Base-by-base conservation (phyloP, 495 filamentous ascomycete genomes). In the Chaetomium fimeti region DNA sequence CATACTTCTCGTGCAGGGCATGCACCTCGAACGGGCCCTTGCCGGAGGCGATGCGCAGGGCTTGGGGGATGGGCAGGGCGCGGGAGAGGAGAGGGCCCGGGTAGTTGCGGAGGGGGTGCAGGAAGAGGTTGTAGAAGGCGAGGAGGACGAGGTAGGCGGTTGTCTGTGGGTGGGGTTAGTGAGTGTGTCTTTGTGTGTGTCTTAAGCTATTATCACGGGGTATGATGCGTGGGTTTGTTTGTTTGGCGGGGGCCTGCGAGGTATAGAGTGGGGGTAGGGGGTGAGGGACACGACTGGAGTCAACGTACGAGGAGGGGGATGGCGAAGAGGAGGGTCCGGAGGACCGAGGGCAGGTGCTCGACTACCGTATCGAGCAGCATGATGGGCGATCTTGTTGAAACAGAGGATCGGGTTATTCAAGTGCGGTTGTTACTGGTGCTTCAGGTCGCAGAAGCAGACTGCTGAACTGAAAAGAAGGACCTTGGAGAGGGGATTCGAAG, bases 81-180 rank as follows among this genome's bases (percentile, higher is more conserved):
- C 80, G 73, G 62, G 76, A 75, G 22, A 75, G 62, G 15, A 75
- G 71, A 2, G 84, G 84, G 3, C 84, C 84, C 5, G 84, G 84
- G 63, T 75, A 82, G 20, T 66, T 65, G n/a, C 67, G 47, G 13
- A 87, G 76, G 2, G 84, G 83, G 67, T 85, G 82, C 20, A 84
- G 69, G 68, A 70, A 79, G 56, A 85, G 60, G 62, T 79, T 79
- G 61, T 84, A 84, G 45, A 83, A 12, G 29, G 55, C 55, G 6
- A 49, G 58, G 42, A 66, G 36, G 54, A 42, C 36, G 18, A 61
- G 28, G 47, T 67, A 68, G 22, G 63, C 1, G 32, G 38, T 32
- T 9, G 62, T 0, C 58, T 66, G 28, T 5, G 5, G 24, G 11
- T 16, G 24, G 18, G 7, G 49, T 53, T 20, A 61, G 47, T n/a